Conservation (phyloP, 192 early-diverging fungal species). For the Coemansia sp. region DNA sequence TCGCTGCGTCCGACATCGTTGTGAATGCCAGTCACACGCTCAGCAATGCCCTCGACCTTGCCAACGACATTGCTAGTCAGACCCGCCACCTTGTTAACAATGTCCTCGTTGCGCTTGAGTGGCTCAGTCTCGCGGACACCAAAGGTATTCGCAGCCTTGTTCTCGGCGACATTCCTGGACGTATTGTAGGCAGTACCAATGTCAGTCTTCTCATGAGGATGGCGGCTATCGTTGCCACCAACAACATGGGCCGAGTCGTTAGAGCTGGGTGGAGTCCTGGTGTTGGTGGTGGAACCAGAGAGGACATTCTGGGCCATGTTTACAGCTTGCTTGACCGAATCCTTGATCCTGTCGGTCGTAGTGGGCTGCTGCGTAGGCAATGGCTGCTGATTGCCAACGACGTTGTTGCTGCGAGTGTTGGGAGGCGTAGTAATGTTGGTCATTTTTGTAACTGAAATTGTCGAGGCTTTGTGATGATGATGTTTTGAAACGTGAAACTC, state of each 20-base stretch:
- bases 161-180: not conserved
- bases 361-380: slow-evolving; percentile 1
- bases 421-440: not conserved
- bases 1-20: not conserved
- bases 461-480: not conserved
- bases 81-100: not conserved
- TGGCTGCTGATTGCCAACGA: not conserved
- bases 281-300: not conserved
- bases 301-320: not conserved
- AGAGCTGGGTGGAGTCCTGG: not conserved
- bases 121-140: not conserved
- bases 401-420: slow-evolving; percentile 6
- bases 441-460: slow-evolving; percentile 1
- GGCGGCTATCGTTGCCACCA: not conserved
- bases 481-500: not conserved
- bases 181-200: not conserved
- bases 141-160: not conserved
- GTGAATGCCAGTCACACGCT: not conserved
- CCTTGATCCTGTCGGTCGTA: slow-evolving; percentile 7
- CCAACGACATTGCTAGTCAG: not conserved
- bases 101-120: not conserved
- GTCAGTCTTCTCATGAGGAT: not conserved
- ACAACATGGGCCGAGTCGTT: not conserved
- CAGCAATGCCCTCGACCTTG: not conserved
- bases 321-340: not conserved